Conservation (phyloP, 345 rosid species). For the Hirschfeldia incana region DNA sequence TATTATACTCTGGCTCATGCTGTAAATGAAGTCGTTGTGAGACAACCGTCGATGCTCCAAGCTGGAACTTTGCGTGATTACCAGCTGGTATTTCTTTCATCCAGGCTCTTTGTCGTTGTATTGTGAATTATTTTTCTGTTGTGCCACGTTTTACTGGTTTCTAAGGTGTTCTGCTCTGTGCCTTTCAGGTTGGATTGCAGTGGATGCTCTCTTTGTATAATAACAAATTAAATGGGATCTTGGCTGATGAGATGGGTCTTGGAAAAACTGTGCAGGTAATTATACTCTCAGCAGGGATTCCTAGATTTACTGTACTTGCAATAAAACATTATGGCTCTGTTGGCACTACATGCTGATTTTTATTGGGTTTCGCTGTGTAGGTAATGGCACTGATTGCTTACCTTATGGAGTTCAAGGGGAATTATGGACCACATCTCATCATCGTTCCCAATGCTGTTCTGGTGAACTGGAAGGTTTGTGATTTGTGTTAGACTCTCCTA, state of each 20-base stretch:
- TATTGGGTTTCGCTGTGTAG: slow-evolving; percentile 46
- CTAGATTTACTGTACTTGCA: slow-evolving; percentile 22
- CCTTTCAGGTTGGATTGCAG: slow-evolving; percentile 88
- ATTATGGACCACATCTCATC: slow-evolving; percentile 99
- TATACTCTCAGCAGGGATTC: slow-evolving; percentile 14
- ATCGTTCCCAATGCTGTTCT: slow-evolving; percentile 98
- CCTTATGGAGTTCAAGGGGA: slow-evolving; percentile 99
- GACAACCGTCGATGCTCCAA: slow-evolving; percentile 96
- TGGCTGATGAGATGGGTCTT: slow-evolving; percentile 99
- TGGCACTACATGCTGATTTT: slow-evolving; percentile 14
- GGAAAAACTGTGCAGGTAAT: slow-evolving; percentile 99
- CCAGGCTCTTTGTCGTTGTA: slow-evolving; percentile 2
- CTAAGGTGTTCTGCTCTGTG: slow-evolving; percentile 20
- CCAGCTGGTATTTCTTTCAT: slow-evolving; percentile 77
- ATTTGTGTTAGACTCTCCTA: slow-evolving; percentile 7
- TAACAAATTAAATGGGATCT: slow-evolving; percentile 95
- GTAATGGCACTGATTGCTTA: slow-evolving; percentile 99
- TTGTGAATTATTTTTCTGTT: background rate
- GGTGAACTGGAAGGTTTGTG: slow-evolving; percentile 98
- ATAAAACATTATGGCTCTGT: slow-evolving; percentile 7
- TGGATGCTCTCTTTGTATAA: slow-evolving; percentile 99
- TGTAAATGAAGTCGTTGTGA: slow-evolving; percentile 80
- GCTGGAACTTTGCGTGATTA: slow-evolving; percentile 95
- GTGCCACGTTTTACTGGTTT: background rate
- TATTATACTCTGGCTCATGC: slow-evolving; percentile 98